Percentiles rank a stretch among this genome's conserved stretches.
Conservation (phyloP, 1,139 yeast genomes). For the Pneumocystis oryctolagi region DNA sequence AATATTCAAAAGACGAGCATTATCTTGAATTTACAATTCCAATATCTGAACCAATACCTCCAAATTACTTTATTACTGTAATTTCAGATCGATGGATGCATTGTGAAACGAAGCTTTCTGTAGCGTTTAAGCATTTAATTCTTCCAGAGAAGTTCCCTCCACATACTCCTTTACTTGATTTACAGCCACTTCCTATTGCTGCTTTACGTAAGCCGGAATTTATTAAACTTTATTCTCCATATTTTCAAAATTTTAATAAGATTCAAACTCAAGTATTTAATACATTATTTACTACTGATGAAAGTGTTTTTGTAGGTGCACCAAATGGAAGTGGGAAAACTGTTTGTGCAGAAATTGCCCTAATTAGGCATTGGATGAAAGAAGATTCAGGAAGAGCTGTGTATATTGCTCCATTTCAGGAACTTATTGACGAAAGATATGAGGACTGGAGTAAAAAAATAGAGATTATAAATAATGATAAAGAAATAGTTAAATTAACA, state of each 20-base stretch:
- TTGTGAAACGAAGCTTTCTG: slow-evolving; percentile 49
- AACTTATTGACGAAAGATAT: slow-evolving; percentile 33
- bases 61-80: slow-evolving; percentile 57
- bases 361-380: slow-evolving; percentile 51
- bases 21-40: slow-evolving; percentile 53
- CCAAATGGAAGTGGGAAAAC: slow-evolving; percentile 70
- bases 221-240: slow-evolving; percentile 24
- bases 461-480: slow-evolving; percentile 28
- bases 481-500: slow-evolving; percentile 38
- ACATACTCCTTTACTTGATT: slow-evolving; percentile 40
- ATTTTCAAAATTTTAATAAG: slow-evolving; percentile 47
- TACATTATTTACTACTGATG: slow-evolving; percentile 42
- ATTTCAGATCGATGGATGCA: slow-evolving; percentile 79
- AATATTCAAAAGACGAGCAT: slow-evolving; percentile 39
- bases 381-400: slow-evolving; percentile 44
- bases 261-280: slow-evolving; percentile 61
- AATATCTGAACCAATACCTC: slow-evolving; percentile 46
- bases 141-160: slow-evolving; percentile 60
- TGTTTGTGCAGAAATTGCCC: slow-evolving; percentile 54
- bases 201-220: slow-evolving; percentile 38
- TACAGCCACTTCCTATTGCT: slow-evolving; percentile 35
- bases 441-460: slow-evolving; percentile 42
- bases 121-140: slow-evolving; percentile 39
- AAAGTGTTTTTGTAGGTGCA: slow-evolving; percentile 50
- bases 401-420: slow-evolving; percentile 50